A percentile compares a stretch with the other conserved stretches of the same genome.
Evolutionary conservation across 257 asterid species (phyloP).

Genomic region (Echium plantagineum): DNA sequence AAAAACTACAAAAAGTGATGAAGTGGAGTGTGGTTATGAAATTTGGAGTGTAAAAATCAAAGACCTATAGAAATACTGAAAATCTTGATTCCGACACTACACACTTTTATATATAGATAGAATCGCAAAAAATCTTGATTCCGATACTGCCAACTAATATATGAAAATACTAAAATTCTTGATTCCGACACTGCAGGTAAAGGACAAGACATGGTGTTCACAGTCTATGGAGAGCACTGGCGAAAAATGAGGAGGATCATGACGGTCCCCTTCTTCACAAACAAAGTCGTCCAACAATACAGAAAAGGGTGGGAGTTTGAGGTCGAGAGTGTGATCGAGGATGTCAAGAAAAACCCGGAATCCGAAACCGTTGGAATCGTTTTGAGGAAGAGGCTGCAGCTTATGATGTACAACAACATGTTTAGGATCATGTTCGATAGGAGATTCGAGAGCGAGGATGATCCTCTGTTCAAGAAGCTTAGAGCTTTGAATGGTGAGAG

Average conservation of each 20-base stretch:
- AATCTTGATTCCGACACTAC: too few relatives aligned
- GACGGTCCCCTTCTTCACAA: constrained; percentile 92
- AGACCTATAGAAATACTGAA: too few relatives aligned
- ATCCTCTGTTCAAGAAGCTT: constrained; percentile 59
- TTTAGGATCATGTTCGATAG: constrained; percentile 81
- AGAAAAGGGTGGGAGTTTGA: constrained; percentile 78
- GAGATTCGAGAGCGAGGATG: constrained; percentile 77
- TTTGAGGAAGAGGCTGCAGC: constrained; percentile 59
- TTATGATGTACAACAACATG: constrained; percentile 93
- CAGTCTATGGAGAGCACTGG: constrained; percentile 97
- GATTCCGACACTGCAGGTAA: constrained; percentile 12
- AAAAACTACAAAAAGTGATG: too few relatives aligned
- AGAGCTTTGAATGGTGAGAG: constrained; percentile 91
- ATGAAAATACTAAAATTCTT: too few relatives aligned
- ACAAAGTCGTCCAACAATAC: constrained; percentile 76
- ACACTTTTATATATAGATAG: too few relatives aligned
- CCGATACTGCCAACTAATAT: too few relatives aligned
- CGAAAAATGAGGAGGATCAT: constrained; percentile 89
- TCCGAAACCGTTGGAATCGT: constrained; percentile 71
- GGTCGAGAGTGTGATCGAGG: constrained; percentile 65
- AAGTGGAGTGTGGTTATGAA: too few relatives aligned
- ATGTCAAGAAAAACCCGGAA: constrained; percentile 62
- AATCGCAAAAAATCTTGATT: too few relatives aligned
- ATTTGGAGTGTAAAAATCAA: too few relatives aligned
- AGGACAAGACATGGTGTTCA: constrained; percentile 94